A percentile compares a stretch with the other conserved stretches of the same genome.
phyloP scores from a whole-genome alignment of 2,329 filamentous ascomycete genomes.

The Truncatella angustata region DNA sequence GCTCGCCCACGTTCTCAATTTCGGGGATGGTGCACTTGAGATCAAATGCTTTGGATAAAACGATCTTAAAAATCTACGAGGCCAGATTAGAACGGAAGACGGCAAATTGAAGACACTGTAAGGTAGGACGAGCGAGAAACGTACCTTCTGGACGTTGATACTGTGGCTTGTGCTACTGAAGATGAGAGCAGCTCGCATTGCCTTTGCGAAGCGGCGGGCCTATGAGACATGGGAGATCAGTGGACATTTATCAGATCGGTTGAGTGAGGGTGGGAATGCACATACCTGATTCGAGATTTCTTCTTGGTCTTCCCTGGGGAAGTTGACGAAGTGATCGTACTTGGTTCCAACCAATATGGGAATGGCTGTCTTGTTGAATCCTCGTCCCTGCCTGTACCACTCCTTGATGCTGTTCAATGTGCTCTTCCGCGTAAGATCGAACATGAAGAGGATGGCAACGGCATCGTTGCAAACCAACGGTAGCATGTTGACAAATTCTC shows the following conservation, averaged over 20 bases:
- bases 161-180: conserved; percentile 99
- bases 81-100: conserved; percentile 7
- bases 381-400: conserved; percentile 96
- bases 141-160: conserved; percentile 97
- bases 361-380: conserved; percentile 99
- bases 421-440: conserved; percentile 95
- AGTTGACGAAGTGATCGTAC: conserved; percentile 99
- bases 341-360: conserved; percentile 96
- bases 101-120: conserved; percentile 10
- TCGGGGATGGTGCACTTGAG: conserved; percentile 98
- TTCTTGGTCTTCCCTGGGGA: conserved; percentile 94
- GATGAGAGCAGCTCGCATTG: conserved; percentile 96
- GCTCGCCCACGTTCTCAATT: conserved; percentile 97
- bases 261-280: no score
- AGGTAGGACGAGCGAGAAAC: conserved; percentile 10
- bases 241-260: no score
- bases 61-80: conserved; percentile 95
- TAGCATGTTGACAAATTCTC: conserved; percentile 99
- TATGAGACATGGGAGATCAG: conserved; percentile 39
- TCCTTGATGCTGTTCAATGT: conserved; percentile 99
- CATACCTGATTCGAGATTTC: conserved; percentile 92
- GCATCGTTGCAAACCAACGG: conserved; percentile 99
- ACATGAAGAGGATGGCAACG: conserved; percentile 99
- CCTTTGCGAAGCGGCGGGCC: conserved; percentile 94
- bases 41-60: conserved; percentile 97